Percentiles rank a stretch among this genome's conserved stretches.
phyloP scores from a whole-genome alignment of 78 protist genomes.

The Trichosphaerium sp. region DNA sequence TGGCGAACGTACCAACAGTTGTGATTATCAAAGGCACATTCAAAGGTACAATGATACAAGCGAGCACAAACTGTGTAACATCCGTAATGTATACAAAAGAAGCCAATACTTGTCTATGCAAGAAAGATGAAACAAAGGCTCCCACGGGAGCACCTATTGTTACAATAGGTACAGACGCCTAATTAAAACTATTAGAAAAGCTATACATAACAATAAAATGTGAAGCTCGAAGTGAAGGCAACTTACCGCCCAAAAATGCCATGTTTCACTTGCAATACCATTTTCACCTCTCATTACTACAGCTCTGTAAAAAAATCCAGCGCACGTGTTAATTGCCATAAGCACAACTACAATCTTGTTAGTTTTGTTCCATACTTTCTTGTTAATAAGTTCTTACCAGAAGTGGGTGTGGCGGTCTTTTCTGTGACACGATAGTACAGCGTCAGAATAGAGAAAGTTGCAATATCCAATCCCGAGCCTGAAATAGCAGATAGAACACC shows the following conservation, averaged over 20 bases:
- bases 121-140: not conserved
- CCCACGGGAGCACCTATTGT: not conserved
- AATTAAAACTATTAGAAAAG: not conserved
- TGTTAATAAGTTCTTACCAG: too few species aligned
- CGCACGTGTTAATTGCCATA: not conserved
- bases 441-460: not conserved
- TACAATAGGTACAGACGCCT: not conserved
- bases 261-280: too few species aligned
- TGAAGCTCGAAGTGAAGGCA: too few species aligned
- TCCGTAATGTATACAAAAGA: not conserved
- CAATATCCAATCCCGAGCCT: not conserved
- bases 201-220: too few species aligned
- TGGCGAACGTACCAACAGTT: too few species aligned
- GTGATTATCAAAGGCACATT: too few species aligned
- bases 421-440: not conserved
- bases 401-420: not conserved
- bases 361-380: too few species aligned
- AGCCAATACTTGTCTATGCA: not conserved
- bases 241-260: too few species aligned
- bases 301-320: not conserved
- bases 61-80: not conserved
- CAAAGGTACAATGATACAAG: not conserved
- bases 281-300: not conserved
- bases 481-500: not conserved
- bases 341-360: too few species aligned